phyloP scores from a whole-genome alignment of 2,329 filamentous ascomycete genomes.

The Claviceps sp. region DNA sequence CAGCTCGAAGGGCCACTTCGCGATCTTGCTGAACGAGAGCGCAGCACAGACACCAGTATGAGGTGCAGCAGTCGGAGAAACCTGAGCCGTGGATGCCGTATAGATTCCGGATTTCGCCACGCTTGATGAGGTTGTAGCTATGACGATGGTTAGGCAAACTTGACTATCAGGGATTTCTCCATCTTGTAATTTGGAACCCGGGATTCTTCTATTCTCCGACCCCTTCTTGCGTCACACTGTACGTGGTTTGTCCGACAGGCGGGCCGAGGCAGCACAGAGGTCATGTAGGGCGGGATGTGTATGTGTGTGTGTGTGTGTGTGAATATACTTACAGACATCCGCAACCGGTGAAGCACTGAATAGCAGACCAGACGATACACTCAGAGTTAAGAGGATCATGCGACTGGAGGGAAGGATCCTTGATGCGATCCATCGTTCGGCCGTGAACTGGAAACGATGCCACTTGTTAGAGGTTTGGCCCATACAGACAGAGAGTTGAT shows the following conservation, averaged over 20 bases:
- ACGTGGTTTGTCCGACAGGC: too few relatives aligned
- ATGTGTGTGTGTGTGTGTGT: too few relatives aligned
- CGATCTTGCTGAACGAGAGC: slow-evolving; percentile 45
- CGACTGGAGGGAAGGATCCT: slow-evolving; percentile 27
- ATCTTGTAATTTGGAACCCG: too few relatives aligned
- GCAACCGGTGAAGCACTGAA: slow-evolving; percentile 26
- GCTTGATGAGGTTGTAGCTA: slow-evolving; percentile 37
- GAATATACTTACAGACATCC: slow-evolving; percentile 28
- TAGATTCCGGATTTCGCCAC: slow-evolving; percentile 36
- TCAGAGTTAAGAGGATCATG: slow-evolving; percentile 28
- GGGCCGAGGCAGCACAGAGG: too few relatives aligned
- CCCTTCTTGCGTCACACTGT: too few relatives aligned
- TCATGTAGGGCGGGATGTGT: too few relatives aligned
- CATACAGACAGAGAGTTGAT: too few relatives aligned
- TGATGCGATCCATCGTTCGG: slow-evolving; percentile 29
- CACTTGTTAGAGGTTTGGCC: too few relatives aligned
- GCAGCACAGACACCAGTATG: slow-evolving; percentile 44
- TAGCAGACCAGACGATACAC: slow-evolving; percentile 25
- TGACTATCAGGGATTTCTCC: too few relatives aligned
- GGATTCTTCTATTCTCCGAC: too few relatives aligned
- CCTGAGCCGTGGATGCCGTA: slow-evolving; percentile 39
- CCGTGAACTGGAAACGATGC: slow-evolving; percentile 23
- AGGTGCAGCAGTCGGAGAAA: slow-evolving; percentile 35
- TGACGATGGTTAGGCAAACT: not conserved
- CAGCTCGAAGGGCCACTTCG: slow-evolving; percentile 27